Evolutionary conservation across 2,329 filamentous ascomycete species (phyloP), one percentile per base, ranked within the genome.

Genomic region (Arthrocladium fulminans): DNA sequence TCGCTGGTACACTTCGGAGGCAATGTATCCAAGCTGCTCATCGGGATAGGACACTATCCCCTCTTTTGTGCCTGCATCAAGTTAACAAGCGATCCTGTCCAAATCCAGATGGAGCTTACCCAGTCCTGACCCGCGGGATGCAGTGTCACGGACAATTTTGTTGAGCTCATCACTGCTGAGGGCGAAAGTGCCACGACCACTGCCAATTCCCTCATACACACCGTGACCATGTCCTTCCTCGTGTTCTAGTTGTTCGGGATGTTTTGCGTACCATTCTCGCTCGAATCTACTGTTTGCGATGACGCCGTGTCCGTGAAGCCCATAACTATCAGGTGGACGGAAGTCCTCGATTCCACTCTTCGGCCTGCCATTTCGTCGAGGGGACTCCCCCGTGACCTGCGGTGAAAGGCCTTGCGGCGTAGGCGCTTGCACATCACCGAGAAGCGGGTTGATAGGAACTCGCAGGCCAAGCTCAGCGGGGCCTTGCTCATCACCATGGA

Each of bases 391-490:
- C 2, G 57, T 58, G 34, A 52, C 47, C 42, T 52, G 42, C 7
- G 54, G 54, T 6, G 64, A 61, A 41, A 65, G 60, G 51, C 67
- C 71, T 7, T 82, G 83, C 1, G 89, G 88, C 2, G 89, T 92
- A 2, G 92, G 92, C 12, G 92, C 92, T 69, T 98, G 92, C 8
- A 97, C 92, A 63, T 97, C 90, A 53, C 92, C 92, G 37, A 92
- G 86, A 63, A 92, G 80, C 46, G 83, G 85, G 63, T 92, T 84
- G 86, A 98, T 92, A 43, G 92, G 92, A 32, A 98, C 90, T 61
- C 89, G 84, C 60, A 86, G 80, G 41, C 90, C 90, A 57, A 96
- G 92, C 63, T 94, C 86, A 2, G 89, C 89, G 59, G 96, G 95
- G 19, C 89, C 90, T 48, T 88, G 82, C 39, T 90, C 85, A 15